Percentiles rank a stretch among this genome's conserved stretches.
Conservation (phyloP, 805 yeast genomes). For the Candida jianshihensis region DNA sequence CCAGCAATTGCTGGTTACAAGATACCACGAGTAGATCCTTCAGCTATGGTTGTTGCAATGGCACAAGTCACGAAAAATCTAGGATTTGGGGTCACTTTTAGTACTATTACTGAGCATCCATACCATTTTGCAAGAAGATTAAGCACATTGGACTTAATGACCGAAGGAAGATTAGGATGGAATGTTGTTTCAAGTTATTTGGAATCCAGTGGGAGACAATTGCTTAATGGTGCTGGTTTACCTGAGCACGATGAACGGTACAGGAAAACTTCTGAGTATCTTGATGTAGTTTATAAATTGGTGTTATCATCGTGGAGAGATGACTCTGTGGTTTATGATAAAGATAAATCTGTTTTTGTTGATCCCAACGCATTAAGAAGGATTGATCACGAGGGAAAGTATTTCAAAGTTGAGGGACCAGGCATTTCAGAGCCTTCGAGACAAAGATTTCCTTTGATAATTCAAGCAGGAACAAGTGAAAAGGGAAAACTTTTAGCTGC, state of each 20-base stretch:
- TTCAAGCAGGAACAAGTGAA: slow-evolving; percentile 35
- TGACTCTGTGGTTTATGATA: slow-evolving; percentile 21
- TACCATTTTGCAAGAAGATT: slow-evolving; percentile 33
- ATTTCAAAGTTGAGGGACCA: slow-evolving; percentile 26
- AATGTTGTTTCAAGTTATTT: slow-evolving; percentile 34
- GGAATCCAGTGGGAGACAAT: slow-evolving; percentile 30
- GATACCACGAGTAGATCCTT: slow-evolving; percentile 24
- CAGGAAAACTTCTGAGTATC: slow-evolving; percentile 29
- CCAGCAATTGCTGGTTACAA: slow-evolving; percentile 22
- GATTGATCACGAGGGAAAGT: slow-evolving; percentile 32
- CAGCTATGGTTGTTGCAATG: slow-evolving; percentile 25
- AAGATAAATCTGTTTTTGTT: slow-evolving; percentile 19
- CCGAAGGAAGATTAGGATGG: slow-evolving; percentile 37
- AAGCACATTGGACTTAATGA: slow-evolving; percentile 34
- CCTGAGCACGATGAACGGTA: slow-evolving; percentile 35
- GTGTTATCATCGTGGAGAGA: slow-evolving; percentile 33
- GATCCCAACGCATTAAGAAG: slow-evolving; percentile 30
- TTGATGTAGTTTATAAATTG: slow-evolving; percentile 29
- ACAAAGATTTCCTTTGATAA: slow-evolving; percentile 35
- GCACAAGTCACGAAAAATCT: slow-evolving; percentile 32
- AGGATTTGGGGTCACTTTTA: slow-evolving; percentile 31
- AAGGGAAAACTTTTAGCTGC: slow-evolving; percentile 36
- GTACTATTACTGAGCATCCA: slow-evolving; percentile 34
- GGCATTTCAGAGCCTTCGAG: slow-evolving; percentile 33
- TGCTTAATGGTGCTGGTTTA: slow-evolving; percentile 26